Percentiles rank a stretch among this genome's conserved stretches.
These are phyloP conservation scores for Gossypium ekmanianum DNA, from an alignment of 345 rosid species.

Conservation along the genomic window DNA sequence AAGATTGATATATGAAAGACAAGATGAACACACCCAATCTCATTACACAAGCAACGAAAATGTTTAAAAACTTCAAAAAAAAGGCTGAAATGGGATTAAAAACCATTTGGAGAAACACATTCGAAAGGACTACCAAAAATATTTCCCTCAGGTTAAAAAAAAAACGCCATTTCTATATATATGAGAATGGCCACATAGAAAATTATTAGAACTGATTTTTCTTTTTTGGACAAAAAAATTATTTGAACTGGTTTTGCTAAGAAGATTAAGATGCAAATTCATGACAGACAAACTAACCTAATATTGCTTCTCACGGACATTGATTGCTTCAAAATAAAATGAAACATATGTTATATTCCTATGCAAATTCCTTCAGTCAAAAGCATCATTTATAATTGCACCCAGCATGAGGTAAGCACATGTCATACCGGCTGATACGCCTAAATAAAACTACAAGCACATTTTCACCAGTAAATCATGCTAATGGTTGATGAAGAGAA, in stretches of 20 bases:
- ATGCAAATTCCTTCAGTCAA: background rate
- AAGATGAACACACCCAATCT: background rate
- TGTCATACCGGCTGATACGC: background rate
- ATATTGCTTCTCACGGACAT: background rate
- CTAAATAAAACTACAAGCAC: background rate
- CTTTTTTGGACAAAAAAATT: background rate
- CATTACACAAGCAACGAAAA: background rate
- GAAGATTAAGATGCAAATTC: background rate
- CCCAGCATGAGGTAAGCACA: background rate
- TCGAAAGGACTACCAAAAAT: background rate
- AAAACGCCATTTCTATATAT: background rate
- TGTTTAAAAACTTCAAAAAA: background rate
- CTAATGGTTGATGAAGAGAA: conserved; percentile 4
- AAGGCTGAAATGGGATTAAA: background rate
- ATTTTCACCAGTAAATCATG: conserved; percentile 2
- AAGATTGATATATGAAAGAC: background rate
- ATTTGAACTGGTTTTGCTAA: background rate
- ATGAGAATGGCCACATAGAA: background rate
- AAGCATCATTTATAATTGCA: conserved; percentile 5
- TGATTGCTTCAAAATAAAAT: background rate
- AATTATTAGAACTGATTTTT: background rate
- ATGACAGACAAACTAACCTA: background rate
- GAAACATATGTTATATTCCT: background rate
- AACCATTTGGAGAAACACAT: background rate
- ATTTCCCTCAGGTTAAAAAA: background rate